Percentiles rank a stretch among this genome's conserved stretches.
These are phyloP conservation scores for Francoa sonchifolia DNA, from an alignment of 441 rosid species.

Conservation along the genomic window DNA sequence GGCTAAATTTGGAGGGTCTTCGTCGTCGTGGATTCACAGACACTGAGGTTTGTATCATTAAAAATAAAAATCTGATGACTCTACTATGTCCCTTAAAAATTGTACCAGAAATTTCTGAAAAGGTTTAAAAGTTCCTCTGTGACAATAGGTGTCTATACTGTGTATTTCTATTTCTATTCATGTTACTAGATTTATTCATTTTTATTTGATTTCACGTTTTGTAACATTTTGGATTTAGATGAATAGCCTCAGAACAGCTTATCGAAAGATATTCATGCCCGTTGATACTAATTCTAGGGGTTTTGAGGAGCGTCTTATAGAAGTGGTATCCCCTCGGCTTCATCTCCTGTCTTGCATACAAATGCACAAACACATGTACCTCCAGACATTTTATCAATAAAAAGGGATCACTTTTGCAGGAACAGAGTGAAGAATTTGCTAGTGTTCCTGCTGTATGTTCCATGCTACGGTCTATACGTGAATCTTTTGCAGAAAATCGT, in stretches of 20 bases:
- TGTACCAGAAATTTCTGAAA: background rate
- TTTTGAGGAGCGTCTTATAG: constrained; percentile 60
- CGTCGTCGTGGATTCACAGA: constrained; percentile 56
- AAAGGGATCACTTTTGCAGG: constrained; percentile 31
- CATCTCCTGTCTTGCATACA: background rate
- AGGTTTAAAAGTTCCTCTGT: background rate
- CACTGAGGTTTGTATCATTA: constrained; percentile 41
- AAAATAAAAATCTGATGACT: constrained; percentile 8
- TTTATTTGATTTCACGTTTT: constrained; percentile 1
- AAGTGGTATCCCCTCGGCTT: constrained; percentile 42
- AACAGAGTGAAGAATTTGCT: constrained; percentile 37
- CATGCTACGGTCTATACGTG: constrained; percentile 66
- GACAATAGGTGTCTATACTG: background rate
- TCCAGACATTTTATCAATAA: background rate
- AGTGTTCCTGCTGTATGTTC: constrained; percentile 36
- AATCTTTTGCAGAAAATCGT: constrained; percentile 57
- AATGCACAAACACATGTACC: background rate
- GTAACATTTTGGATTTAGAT: constrained; percentile 61
- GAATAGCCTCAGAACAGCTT: constrained; percentile 59
- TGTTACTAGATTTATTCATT: too few relatives aligned
- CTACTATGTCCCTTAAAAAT: too few relatives aligned
- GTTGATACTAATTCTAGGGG: constrained; percentile 23
- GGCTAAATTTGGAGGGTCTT: constrained; percentile 84
- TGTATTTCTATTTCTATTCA: too few relatives aligned
- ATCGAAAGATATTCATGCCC: constrained; percentile 78